Base-by-base conservation (phyloP, 2,329 filamentous ascomycete genomes). In the Ceratocystis smalleyi region DNA sequence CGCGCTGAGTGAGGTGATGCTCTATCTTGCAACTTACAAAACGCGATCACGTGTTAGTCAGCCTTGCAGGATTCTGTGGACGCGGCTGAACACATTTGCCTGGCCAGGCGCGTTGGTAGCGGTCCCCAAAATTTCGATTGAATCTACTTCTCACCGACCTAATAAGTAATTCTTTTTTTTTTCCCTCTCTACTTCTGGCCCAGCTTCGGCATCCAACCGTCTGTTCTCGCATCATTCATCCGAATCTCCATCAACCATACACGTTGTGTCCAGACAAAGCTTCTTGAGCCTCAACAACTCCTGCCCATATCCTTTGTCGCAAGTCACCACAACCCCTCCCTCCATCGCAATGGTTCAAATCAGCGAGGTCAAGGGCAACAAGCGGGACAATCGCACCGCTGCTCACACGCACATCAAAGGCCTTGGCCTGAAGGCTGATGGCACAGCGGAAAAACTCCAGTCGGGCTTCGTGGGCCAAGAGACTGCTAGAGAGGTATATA, bases 361-460 rank as follows among this genome's bases (percentile, higher is more conserved):
- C 76, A 95, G 88, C 79, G 91, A 96, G 78, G 89, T 95, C 72
- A 95, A 95, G 81, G 88, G 88, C 78, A 92, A 90, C 77, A 85
- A 86, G 78, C 91, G 94, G 79, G 92, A 96, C 76, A 94, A 95
- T 78, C 86, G 94, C 73, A 99, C 94, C 59, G 92, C 94, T 67
- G 88, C 92, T 70, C 94, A 99, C 77, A 96, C 92, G 63, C 94
- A 99, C 77, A 99, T 99, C 81, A 95, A 91, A 74, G 94, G 94
- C 62, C 81, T 99, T 49, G 94, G 94, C 19, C 77, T 99, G 70
- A 88, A 89, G 72, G 74, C 83, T 61, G 89, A 96, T 84, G 94
- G 94, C 68, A 86, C 83, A 62, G 90, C 94, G 68, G 91, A 96
- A 73, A 83, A 82, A 69, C 83, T 88, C 67, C 82, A 84, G 43